These are phyloP conservation scores for Sporothrix brasiliensis DNA, from an alignment of 2,329 filamentous ascomycete genomes.

Conservation along the genomic window DNA sequence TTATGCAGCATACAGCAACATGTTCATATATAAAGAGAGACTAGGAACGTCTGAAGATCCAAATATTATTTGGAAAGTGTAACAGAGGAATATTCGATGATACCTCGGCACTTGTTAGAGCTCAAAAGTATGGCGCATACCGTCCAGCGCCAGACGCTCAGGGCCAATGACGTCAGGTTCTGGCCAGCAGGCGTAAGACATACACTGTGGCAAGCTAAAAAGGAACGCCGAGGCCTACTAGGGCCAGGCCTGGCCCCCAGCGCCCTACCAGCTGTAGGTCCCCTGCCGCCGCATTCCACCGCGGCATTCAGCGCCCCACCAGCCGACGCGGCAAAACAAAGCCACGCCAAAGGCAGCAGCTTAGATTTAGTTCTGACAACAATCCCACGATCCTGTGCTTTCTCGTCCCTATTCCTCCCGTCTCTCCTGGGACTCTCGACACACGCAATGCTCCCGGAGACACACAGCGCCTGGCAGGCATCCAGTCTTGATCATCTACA, in stretches of 20 bases:
- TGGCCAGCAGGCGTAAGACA: not conserved
- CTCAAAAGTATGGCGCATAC: not conserved
- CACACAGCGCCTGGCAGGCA: not conserved
- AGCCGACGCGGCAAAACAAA: not conserved
- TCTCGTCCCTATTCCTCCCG: not conserved
- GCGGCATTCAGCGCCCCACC: not conserved
- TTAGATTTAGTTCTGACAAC: no score
- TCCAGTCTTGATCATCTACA: no score
- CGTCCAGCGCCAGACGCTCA: not conserved
- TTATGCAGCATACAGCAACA: not conserved
- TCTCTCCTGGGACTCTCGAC: not conserved
- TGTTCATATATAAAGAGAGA: not conserved
- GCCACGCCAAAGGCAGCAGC: conserved; percentile 15
- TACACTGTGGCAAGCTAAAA: conserved; percentile 19
- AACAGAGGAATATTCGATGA: not conserved
- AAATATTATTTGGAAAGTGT: not conserved
- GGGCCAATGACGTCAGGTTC: conserved; percentile 17
- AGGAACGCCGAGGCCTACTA: not conserved
- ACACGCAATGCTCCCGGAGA: not conserved
- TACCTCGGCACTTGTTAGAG: conserved; percentile 2
- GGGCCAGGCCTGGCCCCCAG: not conserved
- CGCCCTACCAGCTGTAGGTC: not conserved
- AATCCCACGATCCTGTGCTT: not conserved
- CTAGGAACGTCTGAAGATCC: no score
- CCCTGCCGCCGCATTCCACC: not conserved